phyloP scores from a whole-genome alignment of 2,329 filamentous ascomycete species.

The Pyrenochaeta sp. region DNA sequence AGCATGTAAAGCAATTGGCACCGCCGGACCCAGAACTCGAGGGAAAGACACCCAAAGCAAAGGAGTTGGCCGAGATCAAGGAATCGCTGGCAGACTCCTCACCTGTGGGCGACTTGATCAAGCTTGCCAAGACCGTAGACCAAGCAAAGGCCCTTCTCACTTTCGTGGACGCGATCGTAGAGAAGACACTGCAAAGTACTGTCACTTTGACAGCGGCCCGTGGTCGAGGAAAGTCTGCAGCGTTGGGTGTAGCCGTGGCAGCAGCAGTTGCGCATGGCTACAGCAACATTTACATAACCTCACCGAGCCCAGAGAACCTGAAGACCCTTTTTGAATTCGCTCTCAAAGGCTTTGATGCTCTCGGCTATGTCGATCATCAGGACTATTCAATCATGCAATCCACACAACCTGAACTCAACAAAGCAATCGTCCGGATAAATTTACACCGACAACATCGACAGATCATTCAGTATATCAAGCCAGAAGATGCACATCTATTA shows the following conservation, averaged over 20 bases:
- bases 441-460: slow-evolving; percentile 93
- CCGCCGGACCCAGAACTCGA: slow-evolving; percentile 76
- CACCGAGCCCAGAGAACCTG: slow-evolving; percentile 95
- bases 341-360: slow-evolving; percentile 95
- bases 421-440: slow-evolving; percentile 96
- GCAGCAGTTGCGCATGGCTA: slow-evolving; percentile 95
- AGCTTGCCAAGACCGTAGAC: slow-evolving; percentile 87
- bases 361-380: slow-evolving; percentile 92
- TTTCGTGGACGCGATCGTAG: slow-evolving; percentile 93
- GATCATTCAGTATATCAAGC: slow-evolving; percentile 98
- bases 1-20: slow-evolving; percentile 83
- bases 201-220: slow-evolving; percentile 91
- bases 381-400: slow-evolving; percentile 99
- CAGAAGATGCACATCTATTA: slow-evolving; percentile 92
- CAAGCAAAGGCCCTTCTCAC: slow-evolving; percentile 97
- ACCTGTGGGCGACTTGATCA: slow-evolving; percentile 83
- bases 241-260: slow-evolving; percentile 90
- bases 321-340: slow-evolving; percentile 98
- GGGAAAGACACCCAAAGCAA: slow-evolving; percentile 72
- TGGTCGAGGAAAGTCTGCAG: slow-evolving; percentile 96
- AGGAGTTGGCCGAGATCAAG: slow-evolving; percentile 85
- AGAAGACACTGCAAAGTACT: slow-evolving; percentile 93
- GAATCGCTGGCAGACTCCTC: slow-evolving; percentile 85
- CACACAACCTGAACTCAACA: slow-evolving; percentile 98
- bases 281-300: slow-evolving; percentile 99